Evolutionary conservation across 2,329 filamentous ascomycete species (phyloP), one percentile per base, ranked within the genome.

Genomic region (Penicillium sp.): DNA sequence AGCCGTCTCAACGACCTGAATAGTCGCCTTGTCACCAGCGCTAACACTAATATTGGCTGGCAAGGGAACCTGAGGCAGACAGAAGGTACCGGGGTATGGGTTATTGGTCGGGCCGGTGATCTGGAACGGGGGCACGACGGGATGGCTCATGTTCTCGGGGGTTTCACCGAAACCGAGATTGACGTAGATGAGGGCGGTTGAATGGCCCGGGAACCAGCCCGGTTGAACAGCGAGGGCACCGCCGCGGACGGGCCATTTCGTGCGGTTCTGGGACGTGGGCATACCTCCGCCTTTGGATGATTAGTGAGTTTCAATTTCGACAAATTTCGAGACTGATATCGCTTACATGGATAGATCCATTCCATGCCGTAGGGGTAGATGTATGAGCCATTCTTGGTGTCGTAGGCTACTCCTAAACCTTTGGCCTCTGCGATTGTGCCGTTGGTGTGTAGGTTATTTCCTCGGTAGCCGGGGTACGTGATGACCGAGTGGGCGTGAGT

Each of bases 121-220:
- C 67, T 92, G 84, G 72, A 97, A 92, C 25, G 87, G 82, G 12
- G 84, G 76, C 1, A 92, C 73, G 81, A 96, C 93, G 20, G 83
- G 77, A 67, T 87, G 82, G 56, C 89, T 95, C 85, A 95, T 95
- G 77, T 97, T 97, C 6, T 73, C 70, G 0, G 93, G 92, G 6
- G 87, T 82, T 29, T 80, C 89, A 57, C 88, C 89, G 57, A 91
- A 83, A 58, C 93, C 93, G 47, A 97, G 78, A 75, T 97, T 97
- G 73, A 97, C 77, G 74, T 95, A 95, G 66, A 95, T 79, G 61
- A 89, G 81, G 15, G 90, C 92, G 5, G 82, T 85, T 31, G 81
- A 70, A 69, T 97, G 93, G 56, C 93, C 93, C 50, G 85, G 83
- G 76, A 96, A 96, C 93, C 93, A 97, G 64, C 92, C 93, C 0